Percentiles rank a stretch among this genome's conserved stretches.
These are phyloP conservation scores for Ogataea salicorniae DNA, from an alignment of 805 yeast species.

Conservation along the genomic window DNA sequence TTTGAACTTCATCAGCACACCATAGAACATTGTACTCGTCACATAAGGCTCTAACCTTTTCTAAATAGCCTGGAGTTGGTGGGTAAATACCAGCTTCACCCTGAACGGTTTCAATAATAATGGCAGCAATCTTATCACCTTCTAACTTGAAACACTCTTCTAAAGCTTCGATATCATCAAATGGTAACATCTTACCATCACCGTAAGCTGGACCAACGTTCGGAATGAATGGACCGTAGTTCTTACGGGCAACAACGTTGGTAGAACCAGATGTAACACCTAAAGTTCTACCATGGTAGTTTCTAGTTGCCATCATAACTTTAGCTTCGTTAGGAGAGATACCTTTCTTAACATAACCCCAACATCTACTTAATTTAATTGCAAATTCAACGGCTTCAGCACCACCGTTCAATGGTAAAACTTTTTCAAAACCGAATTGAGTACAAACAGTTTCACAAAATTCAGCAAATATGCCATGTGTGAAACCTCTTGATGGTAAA, in stretches of 20 bases:
- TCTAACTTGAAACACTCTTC: conserved; percentile 25
- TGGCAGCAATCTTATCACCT: conserved; percentile 31
- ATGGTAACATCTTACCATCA: conserved; percentile 24
- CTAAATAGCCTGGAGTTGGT: conserved; percentile 30
- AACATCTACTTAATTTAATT: conserved; percentile 32
- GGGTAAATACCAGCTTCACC: conserved; percentile 37
- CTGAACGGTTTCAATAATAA: conserved; percentile 35
- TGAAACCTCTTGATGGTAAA: conserved; percentile 26
- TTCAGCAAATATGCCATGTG: conserved; percentile 21
- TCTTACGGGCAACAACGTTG: conserved; percentile 29
- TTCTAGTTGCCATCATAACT: conserved; percentile 30
- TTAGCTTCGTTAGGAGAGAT: conserved; percentile 23
- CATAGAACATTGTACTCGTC: conserved; percentile 27
- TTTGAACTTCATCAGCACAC: conserved; percentile 34
- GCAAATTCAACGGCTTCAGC: conserved; percentile 35
- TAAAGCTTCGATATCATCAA: conserved; percentile 24
- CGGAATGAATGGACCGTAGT: conserved; percentile 30
- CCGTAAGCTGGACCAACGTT: conserved; percentile 28
- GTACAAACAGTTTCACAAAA: conserved; percentile 26
- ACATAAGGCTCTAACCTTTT: conserved; percentile 30
- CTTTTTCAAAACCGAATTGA: conserved; percentile 24
- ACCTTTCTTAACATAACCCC: conserved; percentile 28
- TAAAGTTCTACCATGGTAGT: conserved; percentile 36
- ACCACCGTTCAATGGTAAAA: conserved; percentile 30
- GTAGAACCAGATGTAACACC: conserved; percentile 36